These are phyloP conservation scores for Cinnamomum chago DNA, from an alignment of 164 flowering plant genomes.

Conservation along the genomic window DNA sequence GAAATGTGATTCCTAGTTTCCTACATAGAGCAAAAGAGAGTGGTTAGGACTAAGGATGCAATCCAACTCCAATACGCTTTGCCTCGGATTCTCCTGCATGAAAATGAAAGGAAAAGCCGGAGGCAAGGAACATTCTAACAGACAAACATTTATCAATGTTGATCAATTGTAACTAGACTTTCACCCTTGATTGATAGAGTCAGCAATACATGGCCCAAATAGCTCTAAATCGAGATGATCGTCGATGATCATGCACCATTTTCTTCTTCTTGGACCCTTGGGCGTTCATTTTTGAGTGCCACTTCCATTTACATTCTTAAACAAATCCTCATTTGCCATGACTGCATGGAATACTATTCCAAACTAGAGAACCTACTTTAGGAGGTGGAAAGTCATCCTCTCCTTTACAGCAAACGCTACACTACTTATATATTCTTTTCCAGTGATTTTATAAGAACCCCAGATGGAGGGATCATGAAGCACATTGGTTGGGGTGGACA, in stretches of 20 bases:
- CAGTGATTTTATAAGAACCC: constrained; percentile 7
- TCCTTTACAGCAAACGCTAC: constrained; percentile 20
- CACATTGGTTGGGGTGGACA: not conserved
- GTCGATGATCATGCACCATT: not conserved
- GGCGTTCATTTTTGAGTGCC: not conserved
- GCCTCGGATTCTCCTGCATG: constrained; percentile 1
- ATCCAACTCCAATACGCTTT: not conserved
- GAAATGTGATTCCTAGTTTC: not conserved
- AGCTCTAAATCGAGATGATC: not conserved
- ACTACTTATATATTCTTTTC: constrained; percentile 6
- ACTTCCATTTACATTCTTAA: not conserved
- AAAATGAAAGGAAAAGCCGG: not conserved
- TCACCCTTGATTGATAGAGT: not conserved
- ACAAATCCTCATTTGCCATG: not conserved
- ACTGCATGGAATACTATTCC: not conserved
- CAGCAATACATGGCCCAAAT: not conserved
- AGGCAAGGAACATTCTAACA: not conserved
- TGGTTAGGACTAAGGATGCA: not conserved
- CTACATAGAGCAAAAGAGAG: not conserved
- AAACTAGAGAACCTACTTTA: constrained; percentile 2
- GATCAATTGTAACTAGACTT: not conserved
- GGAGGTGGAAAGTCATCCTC: not conserved
- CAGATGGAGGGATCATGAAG: not conserved
- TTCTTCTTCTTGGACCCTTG: not conserved
- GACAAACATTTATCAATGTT: not conserved